Conservation (phyloP, 495 filamentous ascomycete species). For the Penicillium manginii region DNA sequence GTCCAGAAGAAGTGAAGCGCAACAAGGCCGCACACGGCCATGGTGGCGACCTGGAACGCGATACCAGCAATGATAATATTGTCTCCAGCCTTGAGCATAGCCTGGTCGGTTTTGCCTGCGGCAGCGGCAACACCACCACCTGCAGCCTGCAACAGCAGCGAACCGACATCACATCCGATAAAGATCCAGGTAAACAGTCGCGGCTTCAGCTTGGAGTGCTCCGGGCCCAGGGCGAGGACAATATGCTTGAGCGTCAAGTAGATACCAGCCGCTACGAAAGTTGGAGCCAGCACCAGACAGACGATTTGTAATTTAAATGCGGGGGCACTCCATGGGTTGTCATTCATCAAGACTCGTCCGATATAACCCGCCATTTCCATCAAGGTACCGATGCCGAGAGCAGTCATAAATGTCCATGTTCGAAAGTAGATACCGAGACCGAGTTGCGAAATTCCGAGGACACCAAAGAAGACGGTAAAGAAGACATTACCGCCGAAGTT, state of each 20-base stretch:
- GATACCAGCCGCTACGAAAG: slow-evolving; percentile 65
- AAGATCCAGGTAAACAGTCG: slow-evolving; percentile 68
- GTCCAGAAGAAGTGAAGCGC: slow-evolving; percentile 54
- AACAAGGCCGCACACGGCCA: slow-evolving; percentile 58
- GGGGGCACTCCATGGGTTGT: slow-evolving; percentile 60
- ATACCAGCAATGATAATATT: slow-evolving; percentile 74
- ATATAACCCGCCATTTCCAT: slow-evolving; percentile 60
- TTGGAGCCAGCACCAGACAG: slow-evolving; percentile 67
- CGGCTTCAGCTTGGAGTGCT: slow-evolving; percentile 59
- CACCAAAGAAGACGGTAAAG: slow-evolving; percentile 58
- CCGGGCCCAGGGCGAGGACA: slow-evolving; percentile 56
- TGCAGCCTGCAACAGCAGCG: slow-evolving; percentile 64
- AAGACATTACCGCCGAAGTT: slow-evolving; percentile 65
- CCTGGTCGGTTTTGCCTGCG: slow-evolving; percentile 25
- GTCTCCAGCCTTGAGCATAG: slow-evolving; percentile 47
- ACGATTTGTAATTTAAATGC: slow-evolving; percentile 71
- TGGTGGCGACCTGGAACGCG: slow-evolving; percentile 67
- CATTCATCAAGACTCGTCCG: slow-evolving; percentile 60
- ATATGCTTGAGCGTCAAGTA: slow-evolving; percentile 72
- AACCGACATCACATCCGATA: slow-evolving; percentile 67
- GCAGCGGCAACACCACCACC: slow-evolving; percentile 62
- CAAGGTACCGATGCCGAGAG: slow-evolving; percentile 50
- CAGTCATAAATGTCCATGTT: slow-evolving; percentile 64
- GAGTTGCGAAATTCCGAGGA: slow-evolving; percentile 52
- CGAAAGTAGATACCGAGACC: slow-evolving; percentile 57